These are phyloP conservation scores for Candida quercuum DNA, from an alignment of 805 yeast species.

Conservation along the genomic window DNA sequence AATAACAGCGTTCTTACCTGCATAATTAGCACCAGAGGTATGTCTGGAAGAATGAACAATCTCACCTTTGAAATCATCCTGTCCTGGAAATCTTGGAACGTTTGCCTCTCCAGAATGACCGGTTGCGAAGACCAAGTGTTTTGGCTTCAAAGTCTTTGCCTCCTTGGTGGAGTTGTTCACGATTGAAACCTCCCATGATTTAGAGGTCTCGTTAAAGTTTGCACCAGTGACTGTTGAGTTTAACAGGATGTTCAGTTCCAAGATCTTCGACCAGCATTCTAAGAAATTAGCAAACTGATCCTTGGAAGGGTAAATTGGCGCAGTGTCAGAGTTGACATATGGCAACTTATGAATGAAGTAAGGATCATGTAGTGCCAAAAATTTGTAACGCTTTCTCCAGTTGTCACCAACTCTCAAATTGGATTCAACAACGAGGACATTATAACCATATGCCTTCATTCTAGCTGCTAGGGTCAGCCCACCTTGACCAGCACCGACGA, in stretches of 20 bases:
- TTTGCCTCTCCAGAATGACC: slow-evolving; percentile 43
- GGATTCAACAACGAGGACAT: slow-evolving; percentile 33
- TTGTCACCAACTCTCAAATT: slow-evolving; percentile 37
- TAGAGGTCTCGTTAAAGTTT: slow-evolving; percentile 23
- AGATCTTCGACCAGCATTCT: slow-evolving; percentile 33
- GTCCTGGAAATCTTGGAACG: slow-evolving; percentile 34
- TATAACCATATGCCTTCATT: slow-evolving; percentile 35
- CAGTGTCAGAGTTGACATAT: slow-evolving; percentile 34
- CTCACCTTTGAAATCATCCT: slow-evolving; percentile 32
- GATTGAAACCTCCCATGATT: slow-evolving; percentile 31
- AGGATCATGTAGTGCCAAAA: slow-evolving; percentile 41
- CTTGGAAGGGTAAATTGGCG: slow-evolving; percentile 38
- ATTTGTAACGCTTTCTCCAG: slow-evolving; percentile 41
- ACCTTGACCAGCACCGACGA: slow-evolving; percentile 45
- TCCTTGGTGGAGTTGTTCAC: slow-evolving; percentile 24
- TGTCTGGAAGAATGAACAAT: slow-evolving; percentile 38
- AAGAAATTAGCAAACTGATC: slow-evolving; percentile 41
- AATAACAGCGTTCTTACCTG: slow-evolving; percentile 37
- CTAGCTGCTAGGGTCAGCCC: slow-evolving; percentile 39
- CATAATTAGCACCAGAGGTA: slow-evolving; percentile 33
- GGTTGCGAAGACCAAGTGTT: slow-evolving; percentile 37
- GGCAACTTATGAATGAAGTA: slow-evolving; percentile 38
- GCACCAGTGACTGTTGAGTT: slow-evolving; percentile 28
- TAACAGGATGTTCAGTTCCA: slow-evolving; percentile 36
- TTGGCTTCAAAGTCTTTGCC: slow-evolving; percentile 24